phyloP scores from a whole-genome alignment of 768 basidiomycete genomes.

The Asterophora parasitica region DNA sequence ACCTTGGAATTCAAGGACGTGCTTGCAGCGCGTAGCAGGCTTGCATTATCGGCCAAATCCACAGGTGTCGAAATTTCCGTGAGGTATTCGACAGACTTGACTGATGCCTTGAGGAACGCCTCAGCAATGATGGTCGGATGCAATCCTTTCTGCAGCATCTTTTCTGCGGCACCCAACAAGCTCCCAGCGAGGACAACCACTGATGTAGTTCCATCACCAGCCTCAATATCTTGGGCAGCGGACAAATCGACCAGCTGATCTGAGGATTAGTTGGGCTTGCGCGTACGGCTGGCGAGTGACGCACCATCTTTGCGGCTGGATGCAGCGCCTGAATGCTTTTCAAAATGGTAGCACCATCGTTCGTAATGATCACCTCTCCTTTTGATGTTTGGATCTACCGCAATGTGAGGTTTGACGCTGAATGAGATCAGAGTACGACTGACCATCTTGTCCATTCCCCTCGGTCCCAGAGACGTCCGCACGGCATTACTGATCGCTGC shows the following conservation, averaged over 20 bases:
- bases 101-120: slow-evolving; percentile 87
- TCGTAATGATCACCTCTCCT: slow-evolving; percentile 96
- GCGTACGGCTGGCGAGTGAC: slow-evolving; percentile 17
- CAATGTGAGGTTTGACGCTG: slow-evolving; percentile 6
- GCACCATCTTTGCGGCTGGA: slow-evolving; percentile 96
- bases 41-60: slow-evolving; percentile 82
- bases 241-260: slow-evolving; percentile 92
- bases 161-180: slow-evolving; percentile 91
- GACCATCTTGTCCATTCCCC: slow-evolving; percentile 99
- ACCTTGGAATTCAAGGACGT: slow-evolving; percentile 97
- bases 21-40: slow-evolving; percentile 85
- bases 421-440: slow-evolving; percentile 16
- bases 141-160: slow-evolving; percentile 93
- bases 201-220: slow-evolving; percentile 96
- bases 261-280: slow-evolving; percentile 8
- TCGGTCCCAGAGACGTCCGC: slow-evolving; percentile 90
- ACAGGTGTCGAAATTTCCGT: slow-evolving; percentile 91
- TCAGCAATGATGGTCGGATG: slow-evolving; percentile 98
- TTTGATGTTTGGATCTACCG: slow-evolving; percentile 91
- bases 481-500: slow-evolving; percentile 97
- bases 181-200: slow-evolving; percentile 96
- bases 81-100: slow-evolving; percentile 90
- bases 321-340: slow-evolving; percentile 94
- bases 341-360: slow-evolving; percentile 97
- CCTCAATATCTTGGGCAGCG: slow-evolving; percentile 96